Base-by-base conservation (phyloP, 306 rosid species). In the Gillenia trifoliata region DNA sequence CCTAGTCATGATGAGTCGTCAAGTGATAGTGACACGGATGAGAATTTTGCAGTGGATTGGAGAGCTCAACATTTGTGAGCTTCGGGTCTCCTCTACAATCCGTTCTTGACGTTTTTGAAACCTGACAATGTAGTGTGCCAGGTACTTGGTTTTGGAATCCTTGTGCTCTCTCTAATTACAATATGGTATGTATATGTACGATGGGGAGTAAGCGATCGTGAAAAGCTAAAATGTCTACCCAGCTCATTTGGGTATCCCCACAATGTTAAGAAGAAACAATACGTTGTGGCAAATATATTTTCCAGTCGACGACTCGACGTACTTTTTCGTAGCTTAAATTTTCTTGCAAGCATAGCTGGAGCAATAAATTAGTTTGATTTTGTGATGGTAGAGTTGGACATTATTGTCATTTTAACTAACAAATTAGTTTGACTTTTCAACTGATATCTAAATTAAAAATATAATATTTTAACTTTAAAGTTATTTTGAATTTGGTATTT, bases 21-120 rank as follows among this genome's bases (percentile, higher is more conserved):
- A 33, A 93, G 92, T 47, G 98, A 91, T 78, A 94, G 82, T 56
- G 97, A 93, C 43, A 77, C 88, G 70, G 90, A 78, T 64, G 94
- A 77, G 57, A 77, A 91, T 85, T 91, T 89, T 75, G 90, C 96
- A 10, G 90, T 93, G 74, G 97, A 93, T 75, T 93, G 98, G 98
- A 86, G 98, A 82, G 98, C 98, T 79, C 98, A 93, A 75, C 97
- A 91, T 80, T 73, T 85, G 83, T 93, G 87, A 81, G 72, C 50
- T 57, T 59, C 19, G 52, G 76, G 16, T 55, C 34, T 64, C 49
- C 16, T 13, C 10, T 15, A 13, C 3, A 10, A 23, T 67, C 8
- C 0, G 40, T 43, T 61, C 41, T 47, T 22, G 17, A 68, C 30
- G 11, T 43, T 61, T 69, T 70, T 8, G 33, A 52, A 62, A 40